These are phyloP conservation scores for Cystobasidium ongulense DNA, from an alignment of 768 basidiomycete genomes.

Conservation along the genomic window DNA sequence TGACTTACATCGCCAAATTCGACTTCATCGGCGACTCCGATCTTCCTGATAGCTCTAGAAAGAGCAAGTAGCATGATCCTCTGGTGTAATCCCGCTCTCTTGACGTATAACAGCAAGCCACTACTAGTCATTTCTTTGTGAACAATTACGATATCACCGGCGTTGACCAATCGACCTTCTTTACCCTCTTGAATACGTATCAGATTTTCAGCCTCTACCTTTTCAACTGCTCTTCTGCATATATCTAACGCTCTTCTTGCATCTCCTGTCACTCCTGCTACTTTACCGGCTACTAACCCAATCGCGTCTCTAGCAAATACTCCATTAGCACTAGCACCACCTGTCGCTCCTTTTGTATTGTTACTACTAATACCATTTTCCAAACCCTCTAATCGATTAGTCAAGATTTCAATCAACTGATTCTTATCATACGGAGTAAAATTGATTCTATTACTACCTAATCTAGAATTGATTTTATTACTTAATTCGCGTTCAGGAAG, in stretches of 20 bases:
- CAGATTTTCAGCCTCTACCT: conserved; percentile 28
- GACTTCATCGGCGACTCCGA: conserved; percentile 39
- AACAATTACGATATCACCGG: conserved; percentile 38
- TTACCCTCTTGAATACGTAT: conserved; percentile 4
- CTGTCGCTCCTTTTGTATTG: no score
- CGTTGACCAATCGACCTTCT: conserved; percentile 36
- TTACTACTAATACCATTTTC: conserved; percentile 44
- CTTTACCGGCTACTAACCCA: conserved; percentile 71
- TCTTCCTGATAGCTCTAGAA: conserved; percentile 36
- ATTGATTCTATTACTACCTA: conserved; percentile 88
- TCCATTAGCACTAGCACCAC: conserved; percentile 47
- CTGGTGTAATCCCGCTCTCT: conserved; percentile 34
- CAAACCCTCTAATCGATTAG: conserved; percentile 56
- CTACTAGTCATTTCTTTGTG: conserved; percentile 42
- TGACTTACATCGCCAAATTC: conserved; percentile 41
- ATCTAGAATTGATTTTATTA: conserved; percentile 80
- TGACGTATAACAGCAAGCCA: conserved; percentile 39
- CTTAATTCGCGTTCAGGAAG: conserved; percentile 88
- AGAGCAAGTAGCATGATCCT: conserved; percentile 42
- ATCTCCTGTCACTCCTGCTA: conserved; percentile 79
- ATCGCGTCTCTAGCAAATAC: conserved; percentile 63
- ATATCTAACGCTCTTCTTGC: conserved; percentile 87
- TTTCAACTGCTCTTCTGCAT: conserved; percentile 50
- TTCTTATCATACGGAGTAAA: conserved; percentile 76
- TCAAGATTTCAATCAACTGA: conserved; percentile 76